Evolutionary conservation across 139 green algal species (phyloP).

Genomic region (Auxenochlorella protothecoides): DNA sequence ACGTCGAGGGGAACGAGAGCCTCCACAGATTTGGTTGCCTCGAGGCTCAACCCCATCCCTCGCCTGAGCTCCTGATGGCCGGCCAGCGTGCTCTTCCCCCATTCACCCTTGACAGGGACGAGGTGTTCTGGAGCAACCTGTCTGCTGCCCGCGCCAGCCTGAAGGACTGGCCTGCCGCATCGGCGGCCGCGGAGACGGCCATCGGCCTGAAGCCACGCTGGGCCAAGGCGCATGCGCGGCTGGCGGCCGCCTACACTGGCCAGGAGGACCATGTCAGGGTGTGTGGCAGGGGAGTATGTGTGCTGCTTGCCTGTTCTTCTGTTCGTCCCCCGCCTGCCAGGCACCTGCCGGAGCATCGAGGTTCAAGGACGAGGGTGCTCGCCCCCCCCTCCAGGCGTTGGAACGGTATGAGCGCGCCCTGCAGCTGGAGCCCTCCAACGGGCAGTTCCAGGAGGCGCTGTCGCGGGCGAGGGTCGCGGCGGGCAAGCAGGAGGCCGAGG

Average conservation of each 20-base stretch:
- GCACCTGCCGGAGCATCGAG: background rate
- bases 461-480: constrained; percentile 29
- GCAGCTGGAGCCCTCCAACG: constrained; percentile 58
- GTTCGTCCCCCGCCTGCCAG: no score
- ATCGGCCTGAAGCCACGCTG: constrained; percentile 31
- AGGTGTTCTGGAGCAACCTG: constrained; percentile 73
- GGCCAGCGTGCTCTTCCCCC: no score
- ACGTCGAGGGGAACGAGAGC: no score
- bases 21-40: no score
- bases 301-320: background rate
- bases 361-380: no score
- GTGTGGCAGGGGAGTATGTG: background rate
- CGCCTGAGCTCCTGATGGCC: no score
- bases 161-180: constrained; percentile 38
- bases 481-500: constrained; percentile 17
- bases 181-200: constrained; percentile 37
- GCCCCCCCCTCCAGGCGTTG: constrained; percentile 19
- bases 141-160: constrained; percentile 44
- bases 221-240: constrained; percentile 35
- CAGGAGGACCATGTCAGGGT: constrained; percentile 44
- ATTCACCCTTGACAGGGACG: constrained; percentile 25
- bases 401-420: constrained; percentile 54
- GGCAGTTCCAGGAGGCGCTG: constrained; percentile 26
- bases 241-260: constrained; percentile 35
- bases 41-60: no score